Evolutionary conservation across 805 yeast species (phyloP).

Genomic region (Candida montana): DNA sequence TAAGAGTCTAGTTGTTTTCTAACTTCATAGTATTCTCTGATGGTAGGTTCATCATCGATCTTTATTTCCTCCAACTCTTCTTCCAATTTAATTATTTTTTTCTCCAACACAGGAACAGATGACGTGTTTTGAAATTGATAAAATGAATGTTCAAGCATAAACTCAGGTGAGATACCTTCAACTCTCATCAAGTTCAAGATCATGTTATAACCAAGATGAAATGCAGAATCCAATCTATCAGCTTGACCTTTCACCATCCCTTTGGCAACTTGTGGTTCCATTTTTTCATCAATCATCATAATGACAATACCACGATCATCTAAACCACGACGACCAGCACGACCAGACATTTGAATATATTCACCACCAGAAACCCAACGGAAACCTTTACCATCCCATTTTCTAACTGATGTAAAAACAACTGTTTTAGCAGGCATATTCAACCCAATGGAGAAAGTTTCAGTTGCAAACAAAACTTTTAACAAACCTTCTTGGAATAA

Average conservation of each 20-base stretch:
- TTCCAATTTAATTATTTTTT: constrained; percentile 50
- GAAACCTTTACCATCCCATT: constrained; percentile 97
- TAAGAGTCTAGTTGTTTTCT: constrained; percentile 67
- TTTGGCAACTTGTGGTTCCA: constrained; percentile 99
- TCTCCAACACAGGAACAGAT: constrained; percentile 81
- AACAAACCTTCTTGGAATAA: constrained; percentile 94
- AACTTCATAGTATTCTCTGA: constrained; percentile 80
- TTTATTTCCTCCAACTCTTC: constrained; percentile 41
- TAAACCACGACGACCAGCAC: constrained; percentile 99
- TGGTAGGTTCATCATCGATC: constrained; percentile 68
- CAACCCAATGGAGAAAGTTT: constrained; percentile 95
- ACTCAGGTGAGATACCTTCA: constrained; percentile 97
- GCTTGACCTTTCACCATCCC: constrained; percentile 99
- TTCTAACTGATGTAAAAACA: constrained; percentile 93
- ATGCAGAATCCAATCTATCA: constrained; percentile 94
- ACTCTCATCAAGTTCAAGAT: constrained; percentile 92
- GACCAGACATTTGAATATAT: constrained; percentile 98
- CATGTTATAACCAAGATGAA: constrained; percentile 97
- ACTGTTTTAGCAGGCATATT: constrained; percentile 99
- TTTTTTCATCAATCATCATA: constrained; percentile 98
- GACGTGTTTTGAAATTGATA: constrained; percentile 93
- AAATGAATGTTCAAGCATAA: constrained; percentile 90
- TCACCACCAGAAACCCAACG: constrained; percentile 99
- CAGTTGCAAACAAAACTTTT: constrained; percentile 95
- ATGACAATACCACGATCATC: constrained; percentile 99